Conservation (phyloP, 495 filamentous ascomycete species). For the Trichoderma asperelloides region DNA sequence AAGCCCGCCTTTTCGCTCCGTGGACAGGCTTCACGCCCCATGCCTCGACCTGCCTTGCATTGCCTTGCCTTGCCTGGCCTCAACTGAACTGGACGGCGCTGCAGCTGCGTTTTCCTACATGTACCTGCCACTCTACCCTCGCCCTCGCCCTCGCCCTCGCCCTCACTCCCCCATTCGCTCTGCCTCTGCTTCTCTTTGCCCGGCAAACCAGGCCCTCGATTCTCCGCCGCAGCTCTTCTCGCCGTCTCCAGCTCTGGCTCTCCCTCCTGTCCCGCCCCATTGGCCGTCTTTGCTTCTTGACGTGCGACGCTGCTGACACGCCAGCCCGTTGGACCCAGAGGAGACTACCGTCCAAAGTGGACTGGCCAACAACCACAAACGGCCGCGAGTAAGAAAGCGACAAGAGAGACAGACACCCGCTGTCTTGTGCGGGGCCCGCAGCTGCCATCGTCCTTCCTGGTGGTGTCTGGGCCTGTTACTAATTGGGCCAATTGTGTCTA, state of each 20-base stretch:
- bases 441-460: conserved; percentile 1
- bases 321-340: not conserved
- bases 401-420: conserved; percentile 5
- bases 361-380: conserved; percentile 1
- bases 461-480: not conserved
- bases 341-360: conserved; percentile 5
- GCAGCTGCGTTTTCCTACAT: too few species aligned
- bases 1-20: not conserved
- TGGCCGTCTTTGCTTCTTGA: not conserved
- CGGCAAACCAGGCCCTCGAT: too few species aligned
- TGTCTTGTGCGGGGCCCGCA: conserved; percentile 5
- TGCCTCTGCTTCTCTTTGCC: too few species aligned
- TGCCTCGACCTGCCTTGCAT: not conserved
- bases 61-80: too few species aligned
- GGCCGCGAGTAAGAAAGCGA: conserved; percentile 7
- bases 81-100: too few species aligned
- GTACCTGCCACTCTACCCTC: too few species aligned
- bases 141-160: too few species aligned
- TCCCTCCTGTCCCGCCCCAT: not conserved
- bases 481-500: not conserved
- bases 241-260: not conserved
- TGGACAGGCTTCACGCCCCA: not conserved
- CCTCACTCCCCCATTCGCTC: too few species aligned
- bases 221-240: too few species aligned
- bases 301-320: conserved; percentile 6